Conservation (phyloP, 352 stramenopile species). For the Phytophthora sp. region DNA sequence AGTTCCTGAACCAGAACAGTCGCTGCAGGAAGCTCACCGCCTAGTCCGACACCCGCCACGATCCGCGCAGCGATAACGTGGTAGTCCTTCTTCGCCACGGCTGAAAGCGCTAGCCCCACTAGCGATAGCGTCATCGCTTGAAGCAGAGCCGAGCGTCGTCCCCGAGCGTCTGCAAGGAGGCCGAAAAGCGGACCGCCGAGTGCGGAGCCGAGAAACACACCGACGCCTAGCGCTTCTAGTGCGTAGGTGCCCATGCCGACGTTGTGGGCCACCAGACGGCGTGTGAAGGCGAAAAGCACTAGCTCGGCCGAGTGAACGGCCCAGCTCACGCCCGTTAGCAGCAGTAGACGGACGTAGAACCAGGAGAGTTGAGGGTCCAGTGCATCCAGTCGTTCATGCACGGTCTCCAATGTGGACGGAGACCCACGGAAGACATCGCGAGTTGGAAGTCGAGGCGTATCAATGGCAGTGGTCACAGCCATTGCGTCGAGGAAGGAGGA, state of each 20-base stretch:
- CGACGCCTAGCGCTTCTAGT: slow-evolving; percentile 29
- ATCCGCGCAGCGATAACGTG: slow-evolving; percentile 35
- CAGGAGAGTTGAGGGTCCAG: slow-evolving; percentile 26
- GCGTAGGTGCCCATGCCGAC: slow-evolving; percentile 31
- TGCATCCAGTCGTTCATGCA: slow-evolving; percentile 21
- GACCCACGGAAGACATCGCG: background rate
- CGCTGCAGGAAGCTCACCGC: slow-evolving; percentile 42
- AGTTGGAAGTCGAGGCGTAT: background rate
- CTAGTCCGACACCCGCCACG: slow-evolving; percentile 39
- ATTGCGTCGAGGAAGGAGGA: slow-evolving; percentile 1
- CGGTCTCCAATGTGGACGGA: background rate
- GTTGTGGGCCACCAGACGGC: slow-evolving; percentile 24
- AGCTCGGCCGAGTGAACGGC: slow-evolving; percentile 42
- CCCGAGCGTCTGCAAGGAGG: slow-evolving; percentile 26
- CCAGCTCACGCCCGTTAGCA: slow-evolving; percentile 41
- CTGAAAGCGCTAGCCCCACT: slow-evolving; percentile 26
- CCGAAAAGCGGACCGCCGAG: slow-evolving; percentile 37
- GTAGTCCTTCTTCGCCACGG: slow-evolving; percentile 26
- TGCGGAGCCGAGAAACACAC: slow-evolving; percentile 25
- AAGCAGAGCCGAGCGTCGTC: slow-evolving; percentile 32
- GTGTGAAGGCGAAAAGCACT: slow-evolving; percentile 43
- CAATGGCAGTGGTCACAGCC: background rate
- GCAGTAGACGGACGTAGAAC: slow-evolving; percentile 41
- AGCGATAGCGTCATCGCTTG: slow-evolving; percentile 37
- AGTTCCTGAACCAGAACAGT: slow-evolving; percentile 42